phyloP scores from a whole-genome alignment of 495 filamentous ascomycete genomes.

The Aspergillus mulundensis region DNA sequence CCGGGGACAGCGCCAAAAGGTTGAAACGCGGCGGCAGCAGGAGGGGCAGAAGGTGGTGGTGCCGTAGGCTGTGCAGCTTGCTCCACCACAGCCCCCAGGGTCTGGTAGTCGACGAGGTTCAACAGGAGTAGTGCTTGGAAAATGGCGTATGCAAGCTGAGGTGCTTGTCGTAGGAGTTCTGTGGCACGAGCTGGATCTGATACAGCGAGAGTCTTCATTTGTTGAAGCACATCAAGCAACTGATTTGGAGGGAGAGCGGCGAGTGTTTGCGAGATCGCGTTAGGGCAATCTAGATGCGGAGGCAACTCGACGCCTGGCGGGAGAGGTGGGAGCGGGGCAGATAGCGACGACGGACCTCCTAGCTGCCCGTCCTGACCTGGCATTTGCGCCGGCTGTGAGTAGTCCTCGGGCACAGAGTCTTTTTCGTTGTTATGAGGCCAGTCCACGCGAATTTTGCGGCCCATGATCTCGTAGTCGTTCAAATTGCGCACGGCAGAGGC shows the following conservation, averaged over 20 bases:
- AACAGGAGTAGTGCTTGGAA: constrained; percentile 93
- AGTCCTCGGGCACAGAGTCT: constrained; percentile 59
- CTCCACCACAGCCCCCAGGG: constrained; percentile 56
- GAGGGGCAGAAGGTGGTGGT: constrained; percentile 30
- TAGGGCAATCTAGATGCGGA: constrained; percentile 74
- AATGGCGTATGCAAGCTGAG: constrained; percentile 91
- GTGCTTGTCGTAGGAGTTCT: constrained; percentile 82
- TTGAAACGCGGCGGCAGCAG: constrained; percentile 33
- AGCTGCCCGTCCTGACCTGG: constrained; percentile 31
- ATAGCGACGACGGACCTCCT: constrained; percentile 34
- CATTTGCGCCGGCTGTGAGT: constrained; percentile 34
- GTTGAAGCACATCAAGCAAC: constrained; percentile 86
- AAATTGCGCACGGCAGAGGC: constrained; percentile 93
- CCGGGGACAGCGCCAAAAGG: constrained; percentile 33
- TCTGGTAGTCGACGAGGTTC: constrained; percentile 74
- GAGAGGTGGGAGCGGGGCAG: constrained; percentile 63
- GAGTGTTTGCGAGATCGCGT: constrained; percentile 87
- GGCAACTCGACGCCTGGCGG: constrained; percentile 81
- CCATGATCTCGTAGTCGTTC: constrained; percentile 95
- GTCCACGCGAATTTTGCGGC: constrained; percentile 87
- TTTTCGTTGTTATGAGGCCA: constrained; percentile 88
- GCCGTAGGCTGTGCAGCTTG: constrained; percentile 41
- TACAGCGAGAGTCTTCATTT: constrained; percentile 87
- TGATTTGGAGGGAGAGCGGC: constrained; percentile 80
- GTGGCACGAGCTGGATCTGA: constrained; percentile 79